Conservation (phyloP, 2,329 filamentous ascomycete species). For the Dactylellina leptospora region DNA sequence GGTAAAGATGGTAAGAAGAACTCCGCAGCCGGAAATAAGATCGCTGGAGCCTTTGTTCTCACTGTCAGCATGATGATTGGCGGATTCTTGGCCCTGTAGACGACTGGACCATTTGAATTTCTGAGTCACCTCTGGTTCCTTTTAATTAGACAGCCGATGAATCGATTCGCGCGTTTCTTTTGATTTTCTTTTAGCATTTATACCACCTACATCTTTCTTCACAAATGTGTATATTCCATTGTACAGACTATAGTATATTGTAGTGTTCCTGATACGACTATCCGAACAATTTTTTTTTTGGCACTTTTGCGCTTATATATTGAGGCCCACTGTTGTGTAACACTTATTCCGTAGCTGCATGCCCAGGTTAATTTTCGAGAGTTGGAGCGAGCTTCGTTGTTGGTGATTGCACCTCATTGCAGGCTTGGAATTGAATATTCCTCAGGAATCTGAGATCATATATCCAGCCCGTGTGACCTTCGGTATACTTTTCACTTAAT, state of each 20-base stretch:
- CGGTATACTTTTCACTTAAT: neutral
- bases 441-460: too few species aligned
- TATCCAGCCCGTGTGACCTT: neutral
- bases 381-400: neutral
- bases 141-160: conserved; percentile 11
- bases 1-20: conserved; percentile 46
- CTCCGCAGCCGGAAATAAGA: conserved; percentile 18
- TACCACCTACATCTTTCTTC: too few species aligned
- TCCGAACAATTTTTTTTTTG: neutral
- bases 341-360: neutral
- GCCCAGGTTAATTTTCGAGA: neutral
- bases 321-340: neutral
- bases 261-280: neutral
- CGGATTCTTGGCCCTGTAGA: conserved; percentile 28
- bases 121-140: neutral
- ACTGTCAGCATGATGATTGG: conserved; percentile 32
- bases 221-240: conserved; percentile 30
- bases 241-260: neutral
- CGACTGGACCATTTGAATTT: neutral
- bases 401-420: neutral
- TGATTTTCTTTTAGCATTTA: neutral
- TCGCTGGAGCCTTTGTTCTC: conserved; percentile 24
- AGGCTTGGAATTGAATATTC: too few species aligned
- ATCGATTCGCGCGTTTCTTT: conserved; percentile 12
- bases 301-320: neutral